Percentiles rank a stretch among this genome's conserved stretches.
Conservation (phyloP, 441 rosid species). For the Flueggea neowawraea region DNA sequence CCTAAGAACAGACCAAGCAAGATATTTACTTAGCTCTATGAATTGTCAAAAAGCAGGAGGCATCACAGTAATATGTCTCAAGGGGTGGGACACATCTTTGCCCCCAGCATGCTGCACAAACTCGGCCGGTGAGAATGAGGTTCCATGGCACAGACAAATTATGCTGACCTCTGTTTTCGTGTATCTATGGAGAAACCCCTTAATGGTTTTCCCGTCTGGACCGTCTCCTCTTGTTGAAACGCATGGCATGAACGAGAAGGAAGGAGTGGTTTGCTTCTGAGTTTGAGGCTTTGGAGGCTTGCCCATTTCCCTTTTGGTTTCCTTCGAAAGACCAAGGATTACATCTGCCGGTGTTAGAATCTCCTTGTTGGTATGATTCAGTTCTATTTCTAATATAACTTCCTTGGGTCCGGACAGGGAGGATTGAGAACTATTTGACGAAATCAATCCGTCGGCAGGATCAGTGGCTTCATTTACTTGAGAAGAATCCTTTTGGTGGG, state of each 20-base stretch:
- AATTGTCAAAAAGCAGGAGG: slow-evolving; percentile 9
- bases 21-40: too few species aligned
- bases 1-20: too few species aligned
- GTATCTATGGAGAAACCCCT: slow-evolving; percentile 74
- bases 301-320: slow-evolving; percentile 4
- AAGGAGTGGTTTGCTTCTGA: slow-evolving; percentile 9
- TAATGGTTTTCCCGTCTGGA: slow-evolving; percentile 59
- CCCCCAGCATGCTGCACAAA: slow-evolving; percentile 93
- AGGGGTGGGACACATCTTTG: slow-evolving; percentile 61
- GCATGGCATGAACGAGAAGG: slow-evolving; percentile 65
- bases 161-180: slow-evolving; percentile 75
- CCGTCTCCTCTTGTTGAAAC: slow-evolving; percentile 82
- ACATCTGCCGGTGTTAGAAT: slow-evolving; percentile 1
- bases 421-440: slow-evolving; percentile 5
- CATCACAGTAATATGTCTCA: slow-evolving; percentile 67
- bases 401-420: slow-evolving; percentile 4
- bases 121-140: slow-evolving; percentile 76
- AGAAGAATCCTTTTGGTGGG: slow-evolving; percentile 10
- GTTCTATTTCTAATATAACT: slow-evolving; percentile 6
- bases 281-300: slow-evolving; percentile 42
- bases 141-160: slow-evolving; percentile 87
- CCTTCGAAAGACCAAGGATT: not conserved
- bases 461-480: slow-evolving; percentile 9
- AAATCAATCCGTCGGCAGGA: slow-evolving; percentile 5
- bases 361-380: not conserved